Evolutionary conservation across 106 monocot species (phyloP).

Genomic region (Acanthochlamys bracteata): DNA sequence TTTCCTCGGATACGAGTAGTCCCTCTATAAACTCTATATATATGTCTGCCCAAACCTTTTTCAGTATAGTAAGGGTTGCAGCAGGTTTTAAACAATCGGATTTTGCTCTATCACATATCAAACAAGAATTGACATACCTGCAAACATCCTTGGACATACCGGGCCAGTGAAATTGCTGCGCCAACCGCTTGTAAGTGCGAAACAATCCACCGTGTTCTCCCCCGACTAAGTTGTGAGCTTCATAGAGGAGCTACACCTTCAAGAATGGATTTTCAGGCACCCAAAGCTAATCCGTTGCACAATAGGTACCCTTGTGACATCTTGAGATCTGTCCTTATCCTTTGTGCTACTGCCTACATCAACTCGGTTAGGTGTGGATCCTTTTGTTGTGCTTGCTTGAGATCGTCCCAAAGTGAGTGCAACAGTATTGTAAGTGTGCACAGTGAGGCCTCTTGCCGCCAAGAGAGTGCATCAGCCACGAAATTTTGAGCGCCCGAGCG

Average conservation of each 20-base stretch:
- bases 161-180: not conserved
- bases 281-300: not conserved
- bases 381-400: not conserved
- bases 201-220: not conserved
- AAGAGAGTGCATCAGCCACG: not conserved
- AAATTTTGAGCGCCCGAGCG: not conserved
- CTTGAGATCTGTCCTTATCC: no score
- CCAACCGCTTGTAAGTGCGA: not conserved
- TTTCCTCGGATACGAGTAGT: not conserved
- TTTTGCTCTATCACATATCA: not conserved
- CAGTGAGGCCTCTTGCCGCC: not conserved
- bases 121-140: not conserved
- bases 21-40: slow-evolving; percentile 6
- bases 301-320: not conserved
- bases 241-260: not conserved
- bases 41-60: slow-evolving; percentile 3
- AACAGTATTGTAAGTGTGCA: not conserved
- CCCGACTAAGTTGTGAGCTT: not conserved
- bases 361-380: not conserved
- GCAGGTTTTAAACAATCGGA: not conserved
- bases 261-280: not conserved
- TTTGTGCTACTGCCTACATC: not conserved
- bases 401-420: not conserved
- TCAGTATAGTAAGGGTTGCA: not conserved
- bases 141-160: not conserved